Conservation (phyloP, 2,329 filamentous ascomycete genomes). For the Aureobasidium uvarum region DNA sequence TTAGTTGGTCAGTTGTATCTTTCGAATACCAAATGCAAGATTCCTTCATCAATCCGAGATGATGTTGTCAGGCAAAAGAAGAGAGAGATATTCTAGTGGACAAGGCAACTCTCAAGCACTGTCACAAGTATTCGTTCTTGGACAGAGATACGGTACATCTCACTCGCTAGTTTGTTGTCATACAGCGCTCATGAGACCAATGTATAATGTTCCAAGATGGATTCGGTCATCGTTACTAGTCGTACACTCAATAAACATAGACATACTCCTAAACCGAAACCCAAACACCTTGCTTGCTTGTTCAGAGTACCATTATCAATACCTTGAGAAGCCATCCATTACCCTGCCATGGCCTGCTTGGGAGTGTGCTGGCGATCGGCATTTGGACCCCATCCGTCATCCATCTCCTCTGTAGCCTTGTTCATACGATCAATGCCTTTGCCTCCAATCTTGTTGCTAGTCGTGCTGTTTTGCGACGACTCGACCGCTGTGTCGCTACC, state of each 20-base stretch:
- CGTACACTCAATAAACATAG: background rate
- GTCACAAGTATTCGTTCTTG: too few relatives aligned
- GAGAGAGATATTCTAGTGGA: too few relatives aligned
- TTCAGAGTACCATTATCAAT: background rate
- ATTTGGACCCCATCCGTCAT: slow-evolving; percentile 2
- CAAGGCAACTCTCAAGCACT: too few relatives aligned
- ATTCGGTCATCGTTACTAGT: background rate
- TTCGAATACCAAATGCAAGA: too few relatives aligned
- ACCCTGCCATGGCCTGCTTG: slow-evolving; percentile 13
- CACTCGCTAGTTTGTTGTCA: too few relatives aligned
- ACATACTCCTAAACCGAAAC: background rate
- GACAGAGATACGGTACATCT: too few relatives aligned
- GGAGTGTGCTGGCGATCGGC: slow-evolving; percentile 10
- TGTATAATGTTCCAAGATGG: background rate
- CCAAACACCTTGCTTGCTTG: slow-evolving; percentile 1
- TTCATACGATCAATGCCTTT: slow-evolving; percentile 4
- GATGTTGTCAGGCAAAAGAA: too few relatives aligned
- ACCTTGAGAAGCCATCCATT: background rate
- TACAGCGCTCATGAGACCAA: too few relatives aligned
- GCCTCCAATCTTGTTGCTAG: background rate
- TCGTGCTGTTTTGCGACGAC: background rate
- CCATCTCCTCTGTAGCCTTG: slow-evolving; percentile 1
- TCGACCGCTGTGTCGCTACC: slow-evolving; percentile 22
- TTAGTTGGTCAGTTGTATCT: background rate
- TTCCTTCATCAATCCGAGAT: too few relatives aligned